Base-by-base conservation (phyloP, 345 rosid species). In the Excoecaria cochinchinensis region DNA sequence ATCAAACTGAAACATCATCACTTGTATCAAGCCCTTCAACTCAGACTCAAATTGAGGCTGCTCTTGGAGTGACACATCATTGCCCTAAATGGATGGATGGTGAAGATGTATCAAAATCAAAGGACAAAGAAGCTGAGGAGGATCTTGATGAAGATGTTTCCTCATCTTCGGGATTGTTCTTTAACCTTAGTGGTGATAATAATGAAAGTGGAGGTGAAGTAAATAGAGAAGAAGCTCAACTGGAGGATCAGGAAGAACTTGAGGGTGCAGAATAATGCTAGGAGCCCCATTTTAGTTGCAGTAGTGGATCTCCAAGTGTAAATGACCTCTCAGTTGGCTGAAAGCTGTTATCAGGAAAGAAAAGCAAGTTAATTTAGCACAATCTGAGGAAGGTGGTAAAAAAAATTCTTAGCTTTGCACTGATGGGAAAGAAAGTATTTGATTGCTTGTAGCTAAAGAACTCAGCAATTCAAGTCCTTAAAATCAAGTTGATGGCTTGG, bases 221-320 rank as follows among this genome's bases (percentile, higher is more conserved):
- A 57, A 93, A 76, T 78, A 91, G 90, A 79, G 99, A 95, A 82
- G 93, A 90, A 80, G 78, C 89, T 58, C 92, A 83, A 44, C 74
- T 91, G 70, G 99, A 95, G 77, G 99, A 95, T 83, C 95, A 89
- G 79, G 99, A 95, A 73, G 99, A 95, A 78, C 90, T 89, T 9
- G 99, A 91, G 50, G 89, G 90, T 4, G 83, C 86, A 16, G 98
- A 93, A 46, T 76, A 78, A 77, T 31, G 31, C 1, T 67, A 65
- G 72, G 74, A 63, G 65, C 68, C 25, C 40, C 19, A 36, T 22
- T 3, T 44, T 9, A 40, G 17, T 39, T 64, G 53, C 50, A 44
- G 17, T 24, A 5, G 36, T 19, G 39, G 40, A 62, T 39, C 53
- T 3, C 50, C 53, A 60, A 60, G 21, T 44, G 15, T 48, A 71